Conservation (phyloP, 495 filamentous ascomycete species). For the Tuber magnatum region DNA sequence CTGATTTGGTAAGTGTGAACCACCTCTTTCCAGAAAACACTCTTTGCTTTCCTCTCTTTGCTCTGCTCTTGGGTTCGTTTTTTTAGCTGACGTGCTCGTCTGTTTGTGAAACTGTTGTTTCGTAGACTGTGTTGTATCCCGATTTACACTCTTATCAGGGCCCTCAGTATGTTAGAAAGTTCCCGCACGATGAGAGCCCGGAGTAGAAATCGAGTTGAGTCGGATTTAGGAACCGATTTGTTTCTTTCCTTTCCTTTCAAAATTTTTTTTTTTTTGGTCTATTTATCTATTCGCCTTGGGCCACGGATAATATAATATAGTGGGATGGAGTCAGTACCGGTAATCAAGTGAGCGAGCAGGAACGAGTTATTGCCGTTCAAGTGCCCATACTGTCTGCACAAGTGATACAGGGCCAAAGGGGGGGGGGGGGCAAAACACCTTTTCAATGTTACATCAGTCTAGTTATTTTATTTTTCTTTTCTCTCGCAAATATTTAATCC, state of each 20-base stretch:
- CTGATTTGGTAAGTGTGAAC: neutral
- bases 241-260: neutral
- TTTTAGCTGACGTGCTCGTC: neutral
- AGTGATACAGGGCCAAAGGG: neutral
- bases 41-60: neutral
- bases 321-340: neutral
- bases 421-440: neutral
- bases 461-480: neutral
- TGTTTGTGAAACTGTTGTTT: neutral
- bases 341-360: neutral
- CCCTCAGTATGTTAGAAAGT: conserved; percentile 15
- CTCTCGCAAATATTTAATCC: neutral
- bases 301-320: neutral
- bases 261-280: neutral
- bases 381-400: neutral
- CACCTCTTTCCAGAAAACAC: neutral
- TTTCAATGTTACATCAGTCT: neutral
- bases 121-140: conserved; percentile 20
- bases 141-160: conserved; percentile 21
- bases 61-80: neutral
- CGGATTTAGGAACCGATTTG: neutral
- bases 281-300: neutral
- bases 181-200: neutral
- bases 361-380: neutral
- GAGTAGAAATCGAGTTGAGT: neutral